Conservation (phyloP, 1,284 basidiomycete species). For the Heterobasidion parviporum region DNA sequence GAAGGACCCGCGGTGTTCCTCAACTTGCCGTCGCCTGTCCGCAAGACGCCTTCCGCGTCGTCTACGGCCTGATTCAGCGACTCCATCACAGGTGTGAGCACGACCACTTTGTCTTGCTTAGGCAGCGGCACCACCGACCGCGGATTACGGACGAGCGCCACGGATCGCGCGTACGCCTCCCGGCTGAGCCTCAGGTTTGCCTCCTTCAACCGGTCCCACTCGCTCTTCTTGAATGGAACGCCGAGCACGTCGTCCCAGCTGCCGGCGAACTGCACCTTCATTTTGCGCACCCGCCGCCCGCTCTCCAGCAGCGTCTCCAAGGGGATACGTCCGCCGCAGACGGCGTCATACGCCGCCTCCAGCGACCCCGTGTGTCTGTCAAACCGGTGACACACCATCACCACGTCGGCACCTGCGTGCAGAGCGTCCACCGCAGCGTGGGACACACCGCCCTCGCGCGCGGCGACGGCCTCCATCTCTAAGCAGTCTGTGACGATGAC, state of each 20-base stretch:
- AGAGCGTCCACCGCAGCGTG: conserved; percentile 47
- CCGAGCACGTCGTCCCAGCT: conserved; percentile 34
- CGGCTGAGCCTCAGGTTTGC: conserved; percentile 33
- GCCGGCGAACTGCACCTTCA: conserved; percentile 46
- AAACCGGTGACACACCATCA: conserved; percentile 63
- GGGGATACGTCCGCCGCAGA: conserved; percentile 31
- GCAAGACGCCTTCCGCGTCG: conserved; percentile 37
- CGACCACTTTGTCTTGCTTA: conserved; percentile 21
- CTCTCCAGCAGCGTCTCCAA: conserved; percentile 32
- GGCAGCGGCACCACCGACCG: conserved; percentile 27
- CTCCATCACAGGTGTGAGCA: conserved; percentile 51
- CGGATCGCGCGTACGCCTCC: conserved; percentile 37
- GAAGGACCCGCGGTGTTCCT: conserved; percentile 50
- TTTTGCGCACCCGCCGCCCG: conserved; percentile 31
- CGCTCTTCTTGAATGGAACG: conserved; percentile 17
- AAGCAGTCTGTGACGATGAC: conserved; percentile 62
- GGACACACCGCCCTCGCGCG: conserved; percentile 37
- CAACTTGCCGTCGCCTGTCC: conserved; percentile 32
- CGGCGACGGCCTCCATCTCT: conserved; percentile 62
- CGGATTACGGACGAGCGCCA: conserved; percentile 37
- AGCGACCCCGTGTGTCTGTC: conserved; percentile 44
- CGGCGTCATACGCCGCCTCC: conserved; percentile 39
- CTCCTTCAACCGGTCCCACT: conserved; percentile 28
- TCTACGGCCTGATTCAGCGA: conserved; percentile 56
- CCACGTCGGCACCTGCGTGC: conserved; percentile 56